Evolutionary conservation across 2,329 filamentous ascomycete species (phyloP).

Genomic region (Falciphora oryzae): DNA sequence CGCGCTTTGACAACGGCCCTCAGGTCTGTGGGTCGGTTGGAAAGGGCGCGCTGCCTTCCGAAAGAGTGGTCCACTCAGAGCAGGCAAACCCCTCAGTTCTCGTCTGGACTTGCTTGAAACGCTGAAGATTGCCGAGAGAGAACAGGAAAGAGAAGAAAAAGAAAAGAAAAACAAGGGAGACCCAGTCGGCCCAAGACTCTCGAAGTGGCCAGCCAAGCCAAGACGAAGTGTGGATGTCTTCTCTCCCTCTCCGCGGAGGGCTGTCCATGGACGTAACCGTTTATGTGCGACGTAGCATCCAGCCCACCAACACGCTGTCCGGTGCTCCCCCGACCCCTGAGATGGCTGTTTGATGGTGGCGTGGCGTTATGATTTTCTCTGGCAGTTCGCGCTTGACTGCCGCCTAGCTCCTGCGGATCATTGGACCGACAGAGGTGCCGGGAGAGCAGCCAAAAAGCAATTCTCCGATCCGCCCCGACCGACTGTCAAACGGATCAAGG

Average conservation of each 20-base stretch:
- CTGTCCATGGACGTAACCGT: neutral
- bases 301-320: neutral
- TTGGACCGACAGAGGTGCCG: neutral
- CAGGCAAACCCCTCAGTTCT: neutral
- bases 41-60: neutral
- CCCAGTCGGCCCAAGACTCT: neutral
- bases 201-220: neutral
- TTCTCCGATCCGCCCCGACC: neutral
- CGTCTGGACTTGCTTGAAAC: neutral
- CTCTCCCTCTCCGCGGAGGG: no score
- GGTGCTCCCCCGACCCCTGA: neutral
- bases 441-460: neutral
- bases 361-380: neutral
- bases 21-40: neutral
- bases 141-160: neutral
- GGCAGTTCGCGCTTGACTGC: neutral
- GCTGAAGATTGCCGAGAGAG: neutral
- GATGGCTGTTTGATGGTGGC: neutral
- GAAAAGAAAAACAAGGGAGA: neutral
- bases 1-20: slow-evolving; percentile 8
- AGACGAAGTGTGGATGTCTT: neutral
- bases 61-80: neutral
- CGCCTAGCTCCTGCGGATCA: neutral
- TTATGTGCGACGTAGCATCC: neutral
- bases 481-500: neutral